These are phyloP conservation scores for Xylariales sp. DNA, from an alignment of 2,329 filamentous ascomycete genomes.

Conservation along the genomic window DNA sequence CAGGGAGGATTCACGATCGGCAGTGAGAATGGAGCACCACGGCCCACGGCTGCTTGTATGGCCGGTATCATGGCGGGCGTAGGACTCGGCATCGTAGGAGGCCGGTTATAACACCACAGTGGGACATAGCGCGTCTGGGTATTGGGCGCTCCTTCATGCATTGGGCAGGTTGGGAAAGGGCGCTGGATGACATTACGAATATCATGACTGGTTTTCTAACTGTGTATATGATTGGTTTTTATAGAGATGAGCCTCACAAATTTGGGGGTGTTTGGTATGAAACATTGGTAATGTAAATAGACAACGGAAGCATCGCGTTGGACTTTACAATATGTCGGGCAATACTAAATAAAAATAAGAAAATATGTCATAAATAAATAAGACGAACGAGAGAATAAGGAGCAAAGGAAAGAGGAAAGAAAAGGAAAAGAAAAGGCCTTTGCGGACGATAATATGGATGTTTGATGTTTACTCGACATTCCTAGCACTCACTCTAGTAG, in stretches of 20 bases:
- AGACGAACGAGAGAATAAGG: background rate
- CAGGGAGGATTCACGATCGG: slow-evolving; percentile 47
- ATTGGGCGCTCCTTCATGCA: background rate
- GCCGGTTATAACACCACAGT: slow-evolving; percentile 38
- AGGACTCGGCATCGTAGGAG: slow-evolving; percentile 49
- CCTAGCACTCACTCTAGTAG: no score
- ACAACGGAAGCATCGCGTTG: slow-evolving; percentile 16
- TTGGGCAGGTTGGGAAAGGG: background rate
- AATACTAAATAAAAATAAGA: background rate
- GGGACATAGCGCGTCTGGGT: background rate
- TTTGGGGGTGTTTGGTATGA: background rate
- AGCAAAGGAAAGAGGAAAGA: no score
- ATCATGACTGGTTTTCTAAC: slow-evolving; percentile 25
- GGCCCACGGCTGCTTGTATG: slow-evolving; percentile 47
- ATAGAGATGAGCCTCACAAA: slow-evolving; percentile 15
- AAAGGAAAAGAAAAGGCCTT: no score
- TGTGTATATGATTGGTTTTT: slow-evolving; percentile 22
- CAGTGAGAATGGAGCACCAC: slow-evolving; percentile 44
- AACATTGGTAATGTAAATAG: slow-evolving; percentile 8
- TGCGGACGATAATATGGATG: no score
- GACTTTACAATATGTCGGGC: background rate
- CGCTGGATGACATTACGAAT: slow-evolving; percentile 36
- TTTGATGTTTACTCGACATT: no score
- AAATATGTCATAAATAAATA: background rate
- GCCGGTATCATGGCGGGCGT: slow-evolving; percentile 49